These are phyloP conservation scores for Penicillium sp. DNA, from an alignment of 2,329 filamentous ascomycete genomes.

Conservation along the genomic window DNA sequence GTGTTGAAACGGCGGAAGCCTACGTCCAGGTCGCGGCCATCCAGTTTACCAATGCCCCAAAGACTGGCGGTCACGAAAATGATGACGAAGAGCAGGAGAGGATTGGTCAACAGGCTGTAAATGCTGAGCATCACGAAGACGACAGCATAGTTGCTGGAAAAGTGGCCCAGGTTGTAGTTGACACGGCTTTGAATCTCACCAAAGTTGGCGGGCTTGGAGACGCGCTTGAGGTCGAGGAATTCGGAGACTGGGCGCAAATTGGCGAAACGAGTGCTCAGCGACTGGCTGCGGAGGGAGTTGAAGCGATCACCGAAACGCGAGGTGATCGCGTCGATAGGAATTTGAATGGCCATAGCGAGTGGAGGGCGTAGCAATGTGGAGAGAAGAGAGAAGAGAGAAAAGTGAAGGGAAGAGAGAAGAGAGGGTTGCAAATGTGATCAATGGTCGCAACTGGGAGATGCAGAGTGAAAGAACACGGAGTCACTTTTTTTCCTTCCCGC, in stretches of 20 bases:
- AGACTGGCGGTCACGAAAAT: slow-evolving; percentile 80
- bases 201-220: slow-evolving; percentile 93
- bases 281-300: slow-evolving; percentile 74
- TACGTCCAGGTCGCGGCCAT: slow-evolving; percentile 83
- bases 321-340: slow-evolving; percentile 87
- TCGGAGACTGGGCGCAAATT: slow-evolving; percentile 89
- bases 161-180: slow-evolving; percentile 96
- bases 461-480: slow-evolving; percentile 2
- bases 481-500: slow-evolving; percentile 7
- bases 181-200: slow-evolving; percentile 83
- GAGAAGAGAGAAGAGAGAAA: neutral
- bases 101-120: slow-evolving; percentile 90
- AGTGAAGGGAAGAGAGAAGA: neutral
- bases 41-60: slow-evolving; percentile 86
- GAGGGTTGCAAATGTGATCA: neutral
- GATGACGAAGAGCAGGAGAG: slow-evolving; percentile 85
- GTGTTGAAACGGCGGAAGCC: slow-evolving; percentile 79
- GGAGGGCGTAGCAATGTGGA: neutral
- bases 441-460: neutral
- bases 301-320: slow-evolving; percentile 91
- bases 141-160: slow-evolving; percentile 96
- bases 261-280: slow-evolving; percentile 77
- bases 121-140: slow-evolving; percentile 94
- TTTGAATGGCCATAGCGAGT: slow-evolving; percentile 77
- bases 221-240: slow-evolving; percentile 92